These are phyloP conservation scores for Cryptosporidium meleagridis DNA, from an alignment of 169 alveolate species.

Conservation along the genomic window DNA sequence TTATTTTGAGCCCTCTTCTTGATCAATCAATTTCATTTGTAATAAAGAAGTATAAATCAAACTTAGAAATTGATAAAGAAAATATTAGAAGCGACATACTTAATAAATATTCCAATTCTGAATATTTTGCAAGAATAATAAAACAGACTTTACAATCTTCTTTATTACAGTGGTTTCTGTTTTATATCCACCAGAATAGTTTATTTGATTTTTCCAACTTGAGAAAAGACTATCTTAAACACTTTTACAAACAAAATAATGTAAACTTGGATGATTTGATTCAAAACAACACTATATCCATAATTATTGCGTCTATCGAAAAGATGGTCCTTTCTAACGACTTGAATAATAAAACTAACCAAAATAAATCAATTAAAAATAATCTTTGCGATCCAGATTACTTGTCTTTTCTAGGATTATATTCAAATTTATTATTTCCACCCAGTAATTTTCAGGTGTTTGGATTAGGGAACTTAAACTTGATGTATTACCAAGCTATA, in stretches of 20 bases:
- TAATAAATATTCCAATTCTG: slow-evolving; percentile 22
- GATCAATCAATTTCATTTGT: background rate
- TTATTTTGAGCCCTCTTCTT: slow-evolving; percentile 1
- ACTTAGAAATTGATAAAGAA: background rate
- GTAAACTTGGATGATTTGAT: slow-evolving; percentile 8
- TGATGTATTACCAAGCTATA: slow-evolving; percentile 19
- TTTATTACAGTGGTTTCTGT: slow-evolving; percentile 44
- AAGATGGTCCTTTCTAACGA: slow-evolving; percentile 59
- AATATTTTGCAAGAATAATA: background rate
- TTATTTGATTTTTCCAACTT: slow-evolving; percentile 1
- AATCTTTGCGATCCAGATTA: background rate
- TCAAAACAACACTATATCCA: background rate
- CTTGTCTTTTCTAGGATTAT: background rate
- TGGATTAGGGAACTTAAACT: background rate
- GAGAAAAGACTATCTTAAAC: slow-evolving; percentile 4
- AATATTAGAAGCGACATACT: slow-evolving; percentile 3
- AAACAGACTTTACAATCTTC: background rate
- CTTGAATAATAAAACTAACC: background rate
- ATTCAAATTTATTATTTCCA: background rate
- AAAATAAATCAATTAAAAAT: background rate
- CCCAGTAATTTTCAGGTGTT: background rate
- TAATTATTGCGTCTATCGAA: slow-evolving; percentile 30
- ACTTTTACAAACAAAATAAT: slow-evolving; percentile 20
- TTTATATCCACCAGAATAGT: slow-evolving; percentile 13
- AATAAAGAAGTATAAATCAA: background rate